Evolutionary conservation across 2,329 filamentous ascomycete species (phyloP).

Genomic region (Cyphellophora europaea): DNA sequence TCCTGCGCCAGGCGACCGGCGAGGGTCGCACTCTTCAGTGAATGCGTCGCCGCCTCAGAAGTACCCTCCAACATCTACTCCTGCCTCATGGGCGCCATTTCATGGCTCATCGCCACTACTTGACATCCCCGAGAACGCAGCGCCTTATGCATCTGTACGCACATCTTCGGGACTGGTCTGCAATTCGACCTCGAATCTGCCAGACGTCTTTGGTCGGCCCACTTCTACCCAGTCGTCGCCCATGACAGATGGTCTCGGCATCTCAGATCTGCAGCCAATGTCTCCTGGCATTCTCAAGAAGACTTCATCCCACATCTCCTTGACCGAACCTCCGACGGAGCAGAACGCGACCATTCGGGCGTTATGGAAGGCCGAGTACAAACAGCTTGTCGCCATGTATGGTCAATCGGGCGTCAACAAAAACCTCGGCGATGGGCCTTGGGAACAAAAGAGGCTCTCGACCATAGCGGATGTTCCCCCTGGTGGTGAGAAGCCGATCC

Average conservation of each 20-base stretch:
- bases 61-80: background rate
- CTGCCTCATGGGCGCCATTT: background rate
- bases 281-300: constrained; percentile 1
- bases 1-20: background rate
- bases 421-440: constrained; percentile 2
- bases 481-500: background rate
- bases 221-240: background rate
- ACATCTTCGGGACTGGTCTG: too few species aligned
- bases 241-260: background rate
- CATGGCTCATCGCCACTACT: constrained; percentile 1
- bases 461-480: too few species aligned
- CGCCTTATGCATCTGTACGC: background rate
- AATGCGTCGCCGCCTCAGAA: background rate
- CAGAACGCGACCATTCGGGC: constrained; percentile 16
- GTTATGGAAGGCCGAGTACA: constrained; percentile 19
- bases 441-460: background rate
- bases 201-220: too few species aligned
- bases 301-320: constrained; percentile 4
- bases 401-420: constrained; percentile 9
- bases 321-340: constrained; percentile 11
- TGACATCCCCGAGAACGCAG: constrained; percentile 1
- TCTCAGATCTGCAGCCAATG: background rate
- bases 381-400: constrained; percentile 16
- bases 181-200: too few species aligned
- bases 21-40: background rate